Percentiles rank a stretch among this genome's conserved stretches.
These are phyloP conservation scores for Neurospora africana DNA, from an alignment of 495 filamentous ascomycete genomes.

Conservation along the genomic window DNA sequence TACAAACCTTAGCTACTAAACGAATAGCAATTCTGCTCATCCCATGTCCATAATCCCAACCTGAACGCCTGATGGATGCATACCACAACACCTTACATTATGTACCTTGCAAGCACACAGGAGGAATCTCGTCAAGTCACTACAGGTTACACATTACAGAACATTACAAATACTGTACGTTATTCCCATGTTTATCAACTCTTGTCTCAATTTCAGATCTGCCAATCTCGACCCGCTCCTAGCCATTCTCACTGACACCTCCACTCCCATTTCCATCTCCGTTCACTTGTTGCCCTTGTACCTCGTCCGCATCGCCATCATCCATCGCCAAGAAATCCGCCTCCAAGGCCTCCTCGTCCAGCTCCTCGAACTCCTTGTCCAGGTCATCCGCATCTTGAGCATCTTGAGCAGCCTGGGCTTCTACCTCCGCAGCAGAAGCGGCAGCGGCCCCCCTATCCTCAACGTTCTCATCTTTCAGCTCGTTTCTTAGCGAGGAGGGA, in stretches of 20 bases:
- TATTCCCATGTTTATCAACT: not conserved
- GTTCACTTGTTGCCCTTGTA: not conserved
- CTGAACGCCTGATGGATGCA: not conserved
- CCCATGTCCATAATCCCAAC: not conserved
- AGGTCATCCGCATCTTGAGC: slow-evolving; percentile 5
- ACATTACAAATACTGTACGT: not conserved
- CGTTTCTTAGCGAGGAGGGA: slow-evolving; percentile 35
- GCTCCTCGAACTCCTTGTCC: slow-evolving; percentile 28
- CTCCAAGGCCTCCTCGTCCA: slow-evolving; percentile 54
- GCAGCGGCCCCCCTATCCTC: not conserved
- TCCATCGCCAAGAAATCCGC: slow-evolving; percentile 59
- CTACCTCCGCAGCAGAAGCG: not conserved
- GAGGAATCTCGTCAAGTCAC: too few species aligned
- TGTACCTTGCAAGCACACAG: not conserved
- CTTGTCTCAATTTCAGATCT: not conserved
- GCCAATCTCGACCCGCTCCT: not conserved
- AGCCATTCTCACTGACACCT: slow-evolving; percentile 7
- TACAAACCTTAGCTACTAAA: not conserved
- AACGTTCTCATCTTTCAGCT: not conserved
- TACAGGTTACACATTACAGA: not conserved
- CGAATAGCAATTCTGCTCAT: not conserved
- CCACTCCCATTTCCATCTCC: not conserved
- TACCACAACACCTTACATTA: not conserved
- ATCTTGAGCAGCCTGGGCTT: slow-evolving; percentile 15
- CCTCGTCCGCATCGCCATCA: slow-evolving; percentile 29